These are phyloP conservation scores for Desmodesmus armatus DNA, from an alignment of 139 green algal species.

Conservation along the genomic window DNA sequence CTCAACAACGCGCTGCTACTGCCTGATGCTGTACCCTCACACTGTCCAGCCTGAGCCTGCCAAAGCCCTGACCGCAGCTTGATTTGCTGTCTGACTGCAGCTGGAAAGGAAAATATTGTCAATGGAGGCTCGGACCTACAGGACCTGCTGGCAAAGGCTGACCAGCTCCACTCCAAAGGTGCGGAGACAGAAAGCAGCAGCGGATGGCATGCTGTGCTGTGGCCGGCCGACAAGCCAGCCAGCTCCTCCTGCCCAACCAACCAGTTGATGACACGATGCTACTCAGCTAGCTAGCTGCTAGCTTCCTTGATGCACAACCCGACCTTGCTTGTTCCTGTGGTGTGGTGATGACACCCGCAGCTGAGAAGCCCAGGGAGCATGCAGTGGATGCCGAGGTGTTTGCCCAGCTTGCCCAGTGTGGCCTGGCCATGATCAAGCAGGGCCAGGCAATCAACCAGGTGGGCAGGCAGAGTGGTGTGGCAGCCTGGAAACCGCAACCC, in stretches of 20 bases:
- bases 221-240: too few species aligned
- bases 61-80: background rate
- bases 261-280: too few species aligned
- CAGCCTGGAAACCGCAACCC: too few species aligned
- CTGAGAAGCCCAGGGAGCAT: conserved; percentile 68
- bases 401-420: conserved; percentile 52
- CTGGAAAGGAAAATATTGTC: conserved; percentile 36
- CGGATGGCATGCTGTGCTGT: too few species aligned
- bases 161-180: conserved; percentile 26
- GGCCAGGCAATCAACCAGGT: conserved; percentile 41
- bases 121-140: background rate
- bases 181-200: conserved; percentile 3
- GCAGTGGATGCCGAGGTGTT: conserved; percentile 72
- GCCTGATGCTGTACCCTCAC: too few species aligned
- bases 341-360: conserved; percentile 27
- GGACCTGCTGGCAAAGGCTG: conserved; percentile 8
- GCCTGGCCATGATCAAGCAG: conserved; percentile 50
- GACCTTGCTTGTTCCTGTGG: background rate
- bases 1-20: background rate
- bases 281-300: too few species aligned
- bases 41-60: too few species aligned
- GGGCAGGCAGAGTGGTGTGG: too few species aligned
- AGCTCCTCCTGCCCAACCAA: too few species aligned
- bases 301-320: background rate
- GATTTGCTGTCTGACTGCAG: conserved; percentile 15